A percentile compares a stretch with the other conserved stretches of the same genome.
Evolutionary conservation across 2,329 filamentous ascomycete genomes (phyloP).

Genomic region (Sclerotinia spermophila): DNA sequence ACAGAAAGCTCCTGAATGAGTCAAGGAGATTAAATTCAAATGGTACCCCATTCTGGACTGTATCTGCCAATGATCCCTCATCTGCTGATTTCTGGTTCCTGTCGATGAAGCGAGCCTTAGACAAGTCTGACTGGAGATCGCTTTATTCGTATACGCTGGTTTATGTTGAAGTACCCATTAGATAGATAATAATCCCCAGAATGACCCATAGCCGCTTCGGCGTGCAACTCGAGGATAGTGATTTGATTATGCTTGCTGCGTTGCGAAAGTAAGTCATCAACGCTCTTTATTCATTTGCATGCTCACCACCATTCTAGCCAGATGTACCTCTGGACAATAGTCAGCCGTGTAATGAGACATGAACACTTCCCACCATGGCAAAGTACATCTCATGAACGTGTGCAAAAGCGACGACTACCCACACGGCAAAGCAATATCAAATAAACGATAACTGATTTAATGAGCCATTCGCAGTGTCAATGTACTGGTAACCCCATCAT

Average conservation of each 20-base stretch:
- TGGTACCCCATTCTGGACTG: constrained; percentile 56
- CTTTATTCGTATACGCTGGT: constrained; percentile 17
- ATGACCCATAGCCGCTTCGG: constrained; percentile 38
- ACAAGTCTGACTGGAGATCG: constrained; percentile 30
- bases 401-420: constrained; percentile 21
- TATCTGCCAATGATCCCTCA: constrained; percentile 46
- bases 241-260: background rate
- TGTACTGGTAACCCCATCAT: too few relatives aligned
- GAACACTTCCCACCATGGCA: too few relatives aligned
- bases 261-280: background rate
- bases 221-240: background rate
- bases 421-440: constrained; percentile 22
- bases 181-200: constrained; percentile 50
- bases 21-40: constrained; percentile 49
- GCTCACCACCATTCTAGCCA: background rate
- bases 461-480: constrained; percentile 21
- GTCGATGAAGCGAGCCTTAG: constrained; percentile 24
- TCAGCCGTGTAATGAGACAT: background rate
- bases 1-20: constrained; percentile 49
- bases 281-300: background rate
- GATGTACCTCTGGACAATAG: background rate
- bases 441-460: constrained; percentile 24
- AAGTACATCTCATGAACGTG: too few relatives aligned
- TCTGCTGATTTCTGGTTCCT: constrained; percentile 56
- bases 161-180: constrained; percentile 46